A percentile compares a stretch with the other conserved stretches of the same genome.
phyloP scores from a whole-genome alignment of 768 basidiomycete genomes.

The Clitopilus hobsonii region DNA sequence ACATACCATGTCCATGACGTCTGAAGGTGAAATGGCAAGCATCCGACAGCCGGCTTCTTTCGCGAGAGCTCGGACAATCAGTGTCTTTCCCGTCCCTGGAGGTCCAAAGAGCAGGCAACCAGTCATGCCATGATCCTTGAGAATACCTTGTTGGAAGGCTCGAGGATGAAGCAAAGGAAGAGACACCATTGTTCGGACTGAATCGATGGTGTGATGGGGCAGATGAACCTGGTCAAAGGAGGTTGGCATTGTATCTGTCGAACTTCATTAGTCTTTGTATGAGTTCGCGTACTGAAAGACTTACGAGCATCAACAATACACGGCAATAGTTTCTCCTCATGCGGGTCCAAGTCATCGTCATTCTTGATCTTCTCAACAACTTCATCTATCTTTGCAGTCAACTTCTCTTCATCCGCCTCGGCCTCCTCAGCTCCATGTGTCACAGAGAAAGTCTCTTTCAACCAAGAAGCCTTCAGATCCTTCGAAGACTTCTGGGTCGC shows the following conservation, averaged over 20 bases:
- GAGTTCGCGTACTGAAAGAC: no score
- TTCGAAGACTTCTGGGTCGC: conserved; percentile 42
- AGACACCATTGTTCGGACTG: conserved; percentile 87
- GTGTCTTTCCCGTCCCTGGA: conserved; percentile 85
- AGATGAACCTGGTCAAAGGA: conserved; percentile 87
- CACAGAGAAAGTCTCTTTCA: conserved; percentile 41
- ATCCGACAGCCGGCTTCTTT: conserved; percentile 93
- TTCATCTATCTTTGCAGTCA: conserved; percentile 50
- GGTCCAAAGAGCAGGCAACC: conserved; percentile 92
- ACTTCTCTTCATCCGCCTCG: conserved; percentile 32
- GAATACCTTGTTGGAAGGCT: conserved; percentile 84
- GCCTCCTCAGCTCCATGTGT: conserved; percentile 20
- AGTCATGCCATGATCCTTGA: conserved; percentile 88
- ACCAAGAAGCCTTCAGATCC: conserved; percentile 55
- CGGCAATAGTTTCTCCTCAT: conserved; percentile 75
- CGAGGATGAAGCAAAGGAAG: conserved; percentile 82
- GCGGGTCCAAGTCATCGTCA: conserved; percentile 69
- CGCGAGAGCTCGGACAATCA: conserved; percentile 85
- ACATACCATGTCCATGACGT: conserved; percentile 93
- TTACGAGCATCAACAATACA: conserved; percentile 84
- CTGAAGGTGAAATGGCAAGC: conserved; percentile 86
- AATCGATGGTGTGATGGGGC: conserved; percentile 84
- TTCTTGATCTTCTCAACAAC: conserved; percentile 74
- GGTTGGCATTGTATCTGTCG: conserved; percentile 67
- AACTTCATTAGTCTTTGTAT: conserved; percentile 4